Base-by-base conservation (phyloP, 371 early-diverging fungal species). In the Zychaea mexicana region DNA sequence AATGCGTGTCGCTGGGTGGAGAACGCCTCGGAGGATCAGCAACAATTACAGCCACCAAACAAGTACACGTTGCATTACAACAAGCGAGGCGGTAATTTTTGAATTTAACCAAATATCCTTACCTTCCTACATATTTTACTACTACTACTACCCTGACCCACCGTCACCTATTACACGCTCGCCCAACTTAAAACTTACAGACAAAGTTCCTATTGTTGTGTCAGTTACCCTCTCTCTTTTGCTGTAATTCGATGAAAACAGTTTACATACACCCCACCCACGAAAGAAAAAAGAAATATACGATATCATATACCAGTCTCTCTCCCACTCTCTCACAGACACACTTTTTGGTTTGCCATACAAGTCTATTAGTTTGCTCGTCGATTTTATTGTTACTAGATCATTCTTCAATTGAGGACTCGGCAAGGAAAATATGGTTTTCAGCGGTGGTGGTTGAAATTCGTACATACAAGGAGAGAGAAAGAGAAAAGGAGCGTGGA, bases 41-140 rank as follows among this genome's bases (percentile, higher is more conserved):
- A 60, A 31, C 60, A 28, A 47, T 3, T 30, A 54, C 30, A 33
- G 38, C 64, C 59, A 61, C 62, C 60, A 10, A 79, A 72, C 62
- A 74, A 79, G 58, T 79, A 74, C 70, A 76, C 75, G 60, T 27
- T 60, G 19, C 47, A 60, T 60, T 60, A 60, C 30, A 60, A 60
- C 60, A 57, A 57, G 26, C 36, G 7, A 2, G 58, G 58, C 8
- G 58, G 31, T 28, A 56, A 15, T 33, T 54, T 54, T 54, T 54
- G 19, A 54, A 54, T 2, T 12, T 19, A 12, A 30, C 5, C 31
- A 19, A 30, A 27, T 31, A 54, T 22, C 1, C 4, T 42, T 42
- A 17, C n/a, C 42, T 42, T n/a, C n/a, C n/a, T n/a, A n/a, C n/a
- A n/a, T n/a, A n/a, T n/a, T n/a, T n/a, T n/a, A n/a, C n/a, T n/a